phyloP scores from a whole-genome alignment of 2,329 filamentous ascomycete species.

The Talaromyces funiculosus region DNA sequence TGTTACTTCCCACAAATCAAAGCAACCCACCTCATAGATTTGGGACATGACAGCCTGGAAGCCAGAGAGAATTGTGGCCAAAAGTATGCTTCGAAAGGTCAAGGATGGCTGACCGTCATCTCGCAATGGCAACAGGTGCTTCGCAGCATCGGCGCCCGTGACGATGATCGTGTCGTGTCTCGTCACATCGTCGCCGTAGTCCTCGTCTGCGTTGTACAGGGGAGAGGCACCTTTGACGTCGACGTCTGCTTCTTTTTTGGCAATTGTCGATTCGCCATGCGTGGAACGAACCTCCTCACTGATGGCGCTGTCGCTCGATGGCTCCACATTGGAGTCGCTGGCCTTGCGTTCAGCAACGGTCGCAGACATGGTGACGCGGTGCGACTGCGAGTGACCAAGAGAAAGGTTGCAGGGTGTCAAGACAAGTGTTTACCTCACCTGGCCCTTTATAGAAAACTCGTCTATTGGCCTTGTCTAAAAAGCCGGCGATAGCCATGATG shows the following conservation, averaged over 20 bases:
- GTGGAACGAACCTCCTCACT: not conserved
- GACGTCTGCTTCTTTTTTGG: conserved; percentile 1
- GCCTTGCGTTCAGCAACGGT: not conserved
- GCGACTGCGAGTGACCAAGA: not conserved
- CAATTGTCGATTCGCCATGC: not conserved
- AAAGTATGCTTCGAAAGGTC: conserved; percentile 50
- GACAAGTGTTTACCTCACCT: not conserved
- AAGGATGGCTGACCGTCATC: conserved; percentile 50
- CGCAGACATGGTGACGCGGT: not conserved
- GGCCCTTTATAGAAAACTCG: not conserved
- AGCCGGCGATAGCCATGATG: conserved; percentile 2
- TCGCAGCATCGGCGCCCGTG: conserved; percentile 48
- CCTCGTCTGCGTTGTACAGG: conserved; percentile 18
- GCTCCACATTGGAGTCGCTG: no score
- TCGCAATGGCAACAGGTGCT: conserved; percentile 46
- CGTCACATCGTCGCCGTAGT: conserved; percentile 34
- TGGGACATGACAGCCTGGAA: conserved; percentile 54
- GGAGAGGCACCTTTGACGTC: not conserved
- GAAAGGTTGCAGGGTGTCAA: not conserved
- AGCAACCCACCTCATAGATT: conserved; percentile 46
- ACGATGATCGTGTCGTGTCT: conserved; percentile 45
- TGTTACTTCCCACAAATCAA: no score
- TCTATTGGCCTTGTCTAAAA: not conserved
- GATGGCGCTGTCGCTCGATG: not conserved
- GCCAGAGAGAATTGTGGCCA: conserved; percentile 46